Base-by-base conservation (phyloP, 345 rosid genomes). In the Ricinus communis region DNA sequence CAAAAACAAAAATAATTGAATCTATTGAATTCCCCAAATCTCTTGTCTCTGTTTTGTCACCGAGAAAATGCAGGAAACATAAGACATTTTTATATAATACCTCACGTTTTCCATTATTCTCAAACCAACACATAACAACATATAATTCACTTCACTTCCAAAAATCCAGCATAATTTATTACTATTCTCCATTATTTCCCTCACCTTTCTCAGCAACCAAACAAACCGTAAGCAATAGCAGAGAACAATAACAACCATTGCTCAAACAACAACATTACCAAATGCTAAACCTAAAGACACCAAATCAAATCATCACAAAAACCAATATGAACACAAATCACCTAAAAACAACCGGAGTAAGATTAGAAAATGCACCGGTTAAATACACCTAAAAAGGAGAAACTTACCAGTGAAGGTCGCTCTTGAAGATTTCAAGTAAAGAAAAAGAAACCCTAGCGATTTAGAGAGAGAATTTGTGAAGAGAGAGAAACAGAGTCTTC, bases 401-500 rank as follows among this genome's bases (percentile, higher is more conserved):
- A 31, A 79, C 77, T 71, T 82, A 80, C 86, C 81, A 58, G 73
- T n/a, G 72, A 82, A 83, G 80, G 72, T 74, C 13, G 61, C 13
- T 72, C 68, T 75, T 70, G 62, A 27, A 77, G 79, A 73, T 76
- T 83, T 24, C 77, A 81, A 83, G 91, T 85, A 76, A 70, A 84
- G 83, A 70, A 76, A 80, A 77, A 75, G 78, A 75, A 80, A 80
- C 59, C 87, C 79, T 64, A 58, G 66, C n/a, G 43, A 24, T 49
- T 45, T 2, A 24, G 57, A 55, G 30, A 67, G 62, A 41, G 69
- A 50, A 12, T 38, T 38, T 5, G 57, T 27, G 15, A 19, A 28
- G 73, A 46, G 40, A 69, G 57, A 57, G 65, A 56, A 25, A 40
- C 45, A 1, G 43, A 8, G 40, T 14, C 3, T 50, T 33, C 7